These are phyloP conservation scores for Chiua virens DNA, from an alignment of 768 basidiomycete genomes.

Conservation along the genomic window DNA sequence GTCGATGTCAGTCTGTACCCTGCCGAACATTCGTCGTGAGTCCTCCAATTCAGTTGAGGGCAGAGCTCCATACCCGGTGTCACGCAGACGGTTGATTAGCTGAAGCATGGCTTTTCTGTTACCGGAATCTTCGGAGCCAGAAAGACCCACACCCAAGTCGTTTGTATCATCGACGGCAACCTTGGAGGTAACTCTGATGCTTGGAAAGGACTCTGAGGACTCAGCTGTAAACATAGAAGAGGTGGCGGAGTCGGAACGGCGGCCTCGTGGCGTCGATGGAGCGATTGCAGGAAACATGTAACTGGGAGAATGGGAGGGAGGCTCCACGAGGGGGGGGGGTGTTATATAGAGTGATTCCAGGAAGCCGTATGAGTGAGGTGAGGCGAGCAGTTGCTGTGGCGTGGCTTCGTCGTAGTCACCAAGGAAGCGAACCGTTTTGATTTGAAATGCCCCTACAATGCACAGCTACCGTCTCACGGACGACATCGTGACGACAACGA, in stretches of 20 bases:
- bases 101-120: slow-evolving; percentile 54
- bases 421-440: too few species aligned
- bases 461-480: too few species aligned
- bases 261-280: too few species aligned
- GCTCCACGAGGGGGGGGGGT: too few species aligned
- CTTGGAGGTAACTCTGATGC: neutral
- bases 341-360: too few species aligned
- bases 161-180: neutral
- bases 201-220: neutral
- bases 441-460: too few species aligned
- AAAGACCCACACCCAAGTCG: slow-evolving; percentile 48
- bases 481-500: too few species aligned
- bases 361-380: too few species aligned
- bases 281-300: too few species aligned
- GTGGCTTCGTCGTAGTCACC: too few species aligned
- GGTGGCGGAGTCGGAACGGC: neutral
- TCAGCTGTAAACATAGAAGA: neutral
- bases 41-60: neutral
- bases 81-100: slow-evolving; percentile 57
- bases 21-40: slow-evolving; percentile 21
- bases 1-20: slow-evolving; percentile 69
- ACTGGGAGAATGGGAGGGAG: too few species aligned
- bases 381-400: too few species aligned
- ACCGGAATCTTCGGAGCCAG: slow-evolving; percentile 42
- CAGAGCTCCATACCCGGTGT: slow-evolving; percentile 49